These are phyloP conservation scores for Leucocoprinus leucothites DNA, from an alignment of 768 basidiomycete species.

Conservation along the genomic window DNA sequence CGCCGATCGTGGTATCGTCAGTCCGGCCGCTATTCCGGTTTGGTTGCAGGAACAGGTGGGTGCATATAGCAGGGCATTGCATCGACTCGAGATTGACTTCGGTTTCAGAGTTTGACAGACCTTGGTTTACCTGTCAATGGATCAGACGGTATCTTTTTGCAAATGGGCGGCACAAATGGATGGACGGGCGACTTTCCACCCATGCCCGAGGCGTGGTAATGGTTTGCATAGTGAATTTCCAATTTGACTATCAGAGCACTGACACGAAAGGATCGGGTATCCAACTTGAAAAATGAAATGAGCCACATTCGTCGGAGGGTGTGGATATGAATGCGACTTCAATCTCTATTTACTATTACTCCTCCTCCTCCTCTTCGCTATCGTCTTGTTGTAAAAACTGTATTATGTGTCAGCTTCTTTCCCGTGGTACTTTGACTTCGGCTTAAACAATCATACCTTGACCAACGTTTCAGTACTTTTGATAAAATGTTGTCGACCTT, in stretches of 20 bases:
- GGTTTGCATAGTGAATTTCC: neutral
- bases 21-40: slow-evolving; percentile 76
- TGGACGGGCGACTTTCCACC: slow-evolving; percentile 75
- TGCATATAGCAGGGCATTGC: slow-evolving; percentile 12
- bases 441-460: slow-evolving; percentile 53
- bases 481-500: slow-evolving; percentile 94
- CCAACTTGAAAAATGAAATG: neutral
- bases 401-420: slow-evolving; percentile 10
- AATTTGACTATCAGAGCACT: neutral
- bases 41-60: slow-evolving; percentile 91
- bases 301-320: neutral
- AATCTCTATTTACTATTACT: slow-evolving; percentile 21
- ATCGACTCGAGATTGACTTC: slow-evolving; percentile 3
- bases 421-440: neutral
- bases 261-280: slow-evolving; percentile 8
- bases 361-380: slow-evolving; percentile 62
- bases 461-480: slow-evolving; percentile 85
- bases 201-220: slow-evolving; percentile 85
- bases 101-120: slow-evolving; percentile 73
- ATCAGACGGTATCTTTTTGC: slow-evolving; percentile 86
- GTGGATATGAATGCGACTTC: slow-evolving; percentile 3
- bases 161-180: slow-evolving; percentile 64
- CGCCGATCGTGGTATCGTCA: slow-evolving; percentile 61
- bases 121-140: slow-evolving; percentile 91
- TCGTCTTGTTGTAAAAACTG: slow-evolving; percentile 90